Percentiles rank a stretch among this genome's conserved stretches.
These are phyloP conservation scores for Sordaria brevicollis DNA, from an alignment of 495 filamentous ascomycete genomes.

Conservation along the genomic window DNA sequence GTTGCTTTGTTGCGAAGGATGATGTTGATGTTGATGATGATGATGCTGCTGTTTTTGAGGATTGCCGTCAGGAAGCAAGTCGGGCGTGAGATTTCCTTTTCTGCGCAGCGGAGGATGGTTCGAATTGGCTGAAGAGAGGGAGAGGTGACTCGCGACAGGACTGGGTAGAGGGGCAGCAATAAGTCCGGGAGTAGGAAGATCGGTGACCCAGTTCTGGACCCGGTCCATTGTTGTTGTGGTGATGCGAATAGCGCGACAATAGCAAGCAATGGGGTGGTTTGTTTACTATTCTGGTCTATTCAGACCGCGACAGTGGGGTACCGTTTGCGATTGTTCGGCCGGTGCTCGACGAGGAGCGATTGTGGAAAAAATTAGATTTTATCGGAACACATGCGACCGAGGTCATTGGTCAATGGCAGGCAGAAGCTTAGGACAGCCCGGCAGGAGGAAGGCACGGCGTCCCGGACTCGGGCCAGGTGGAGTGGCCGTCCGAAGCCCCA, in stretches of 20 bases:
- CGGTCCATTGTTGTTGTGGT: neutral
- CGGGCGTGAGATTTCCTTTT: neutral
- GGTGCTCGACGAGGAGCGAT: neutral
- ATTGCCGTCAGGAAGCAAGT: neutral
- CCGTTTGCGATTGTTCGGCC: neutral
- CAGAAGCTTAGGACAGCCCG: neutral
- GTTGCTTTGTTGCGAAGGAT: neutral
- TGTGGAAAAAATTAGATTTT: neutral
- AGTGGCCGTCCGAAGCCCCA: neutral
- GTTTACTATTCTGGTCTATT: neutral
- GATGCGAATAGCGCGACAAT: neutral
- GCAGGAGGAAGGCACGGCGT: neutral
- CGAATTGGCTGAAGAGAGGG: neutral
- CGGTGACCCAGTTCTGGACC: neutral
- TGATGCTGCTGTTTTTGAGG: neutral
- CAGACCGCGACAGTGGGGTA: neutral
- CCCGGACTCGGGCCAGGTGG: neutral
- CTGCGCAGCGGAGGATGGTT: neutral
- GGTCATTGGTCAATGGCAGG: neutral
- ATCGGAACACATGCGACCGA: neutral
- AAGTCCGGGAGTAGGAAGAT: neutral
- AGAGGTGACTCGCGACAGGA: neutral
- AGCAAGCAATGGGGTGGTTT: neutral
- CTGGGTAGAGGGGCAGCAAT: neutral
- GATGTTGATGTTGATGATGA: neutral